These are phyloP conservation scores for Hebeloma cylindrosporum DNA, from an alignment of 768 basidiomycete species.

Conservation along the genomic window DNA sequence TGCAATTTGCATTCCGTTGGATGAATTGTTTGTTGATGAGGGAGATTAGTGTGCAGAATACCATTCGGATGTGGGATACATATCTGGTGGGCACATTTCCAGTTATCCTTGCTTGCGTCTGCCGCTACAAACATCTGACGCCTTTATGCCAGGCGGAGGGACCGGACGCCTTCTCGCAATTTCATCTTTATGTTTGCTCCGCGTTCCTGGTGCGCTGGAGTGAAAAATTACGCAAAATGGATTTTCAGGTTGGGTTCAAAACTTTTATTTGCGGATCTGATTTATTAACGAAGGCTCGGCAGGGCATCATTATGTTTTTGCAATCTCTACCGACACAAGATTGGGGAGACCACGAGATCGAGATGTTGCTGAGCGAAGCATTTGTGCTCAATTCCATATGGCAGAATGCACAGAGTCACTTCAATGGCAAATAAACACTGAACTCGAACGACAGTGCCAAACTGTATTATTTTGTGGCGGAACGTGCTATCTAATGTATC, in stretches of 20 bases:
- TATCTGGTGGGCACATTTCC: conserved; percentile 70
- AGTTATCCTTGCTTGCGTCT: background rate
- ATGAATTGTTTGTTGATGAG: conserved; percentile 99
- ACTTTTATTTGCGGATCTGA: background rate
- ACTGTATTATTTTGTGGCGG: conserved; percentile 19
- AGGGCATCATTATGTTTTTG: conserved; percentile 99
- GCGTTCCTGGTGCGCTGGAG: conserved; percentile 97
- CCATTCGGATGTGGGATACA: conserved; percentile 99
- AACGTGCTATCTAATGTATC: conserved; percentile 9
- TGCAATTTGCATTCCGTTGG: conserved; percentile 99
- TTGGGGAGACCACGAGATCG: conserved; percentile 96
- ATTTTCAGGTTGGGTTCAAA: conserved; percentile 78
- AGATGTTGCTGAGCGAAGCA: conserved; percentile 92
- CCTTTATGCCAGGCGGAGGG: conserved; percentile 81
- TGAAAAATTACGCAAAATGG: conserved; percentile 90
- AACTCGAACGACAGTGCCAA: too few relatives aligned
- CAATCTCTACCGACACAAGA: conserved; percentile 89
- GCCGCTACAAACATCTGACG: conserved; percentile 6
- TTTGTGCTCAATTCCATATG: conserved; percentile 92
- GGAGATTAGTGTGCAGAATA: conserved; percentile 95
- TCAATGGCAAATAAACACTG: conserved; percentile 50
- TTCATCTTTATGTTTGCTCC: conserved; percentile 97
- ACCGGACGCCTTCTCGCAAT: conserved; percentile 96
- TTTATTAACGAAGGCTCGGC: conserved; percentile 6
- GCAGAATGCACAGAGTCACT: conserved; percentile 91